A percentile compares a stretch with the other conserved stretches of the same genome.
phyloP scores from a whole-genome alignment of 2,329 filamentous ascomycete species.

The Dryadomyces quercivorus region DNA sequence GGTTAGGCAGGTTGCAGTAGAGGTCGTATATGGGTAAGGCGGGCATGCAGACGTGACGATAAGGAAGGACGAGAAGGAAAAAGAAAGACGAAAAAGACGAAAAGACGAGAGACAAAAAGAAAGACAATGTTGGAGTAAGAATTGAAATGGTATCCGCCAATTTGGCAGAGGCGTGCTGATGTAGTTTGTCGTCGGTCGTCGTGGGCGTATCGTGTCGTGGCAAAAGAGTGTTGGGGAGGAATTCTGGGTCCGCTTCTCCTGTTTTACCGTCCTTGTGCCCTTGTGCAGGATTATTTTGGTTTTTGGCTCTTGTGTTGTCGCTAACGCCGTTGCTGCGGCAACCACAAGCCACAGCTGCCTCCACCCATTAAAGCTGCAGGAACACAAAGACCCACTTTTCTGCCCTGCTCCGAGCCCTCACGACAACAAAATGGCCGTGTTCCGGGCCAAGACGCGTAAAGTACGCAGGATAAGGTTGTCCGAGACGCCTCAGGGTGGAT shows the following conservation, averaged over 20 bases:
- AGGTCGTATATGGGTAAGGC: too few species aligned
- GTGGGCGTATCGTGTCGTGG: neutral
- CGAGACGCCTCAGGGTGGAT: too few species aligned
- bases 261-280: neutral
- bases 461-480: too few species aligned
- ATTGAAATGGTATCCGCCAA: neutral
- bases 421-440: too few species aligned
- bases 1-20: too few species aligned
- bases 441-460: too few species aligned
- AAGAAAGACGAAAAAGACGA: neutral
- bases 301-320: neutral
- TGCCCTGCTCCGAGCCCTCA: too few species aligned
- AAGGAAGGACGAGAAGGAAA: neutral
- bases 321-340: conserved; percentile 3
- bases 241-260: neutral
- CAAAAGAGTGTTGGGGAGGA: neutral
- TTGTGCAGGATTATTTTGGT: neutral
- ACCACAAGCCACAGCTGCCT: neutral
- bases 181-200: neutral
- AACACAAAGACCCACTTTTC: too few species aligned
- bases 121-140: neutral
- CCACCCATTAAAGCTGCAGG: neutral
- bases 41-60: neutral
- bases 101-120: neutral
- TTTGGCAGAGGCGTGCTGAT: neutral